Base-by-base conservation (phyloP, 2,329 filamentous ascomycete genomes). In the Colletotrichum tropicale region DNA sequence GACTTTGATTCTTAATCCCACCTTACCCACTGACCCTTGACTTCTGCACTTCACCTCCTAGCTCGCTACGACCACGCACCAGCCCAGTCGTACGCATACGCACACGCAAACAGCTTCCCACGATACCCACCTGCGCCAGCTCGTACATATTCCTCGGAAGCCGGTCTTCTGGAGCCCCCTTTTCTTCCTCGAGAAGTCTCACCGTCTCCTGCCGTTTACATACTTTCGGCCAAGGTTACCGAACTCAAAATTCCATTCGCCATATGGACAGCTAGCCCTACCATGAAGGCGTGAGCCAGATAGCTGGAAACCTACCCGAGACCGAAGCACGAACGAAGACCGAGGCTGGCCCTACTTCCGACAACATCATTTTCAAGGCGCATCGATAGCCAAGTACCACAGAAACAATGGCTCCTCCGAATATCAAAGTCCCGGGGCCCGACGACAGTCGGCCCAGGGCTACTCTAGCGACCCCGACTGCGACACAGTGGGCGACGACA, bases 401-500 rank as follows among this genome's bases (percentile, higher is more conserved):
- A 43, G 21, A 62, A 52, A 77, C 70, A 71, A 92, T 92, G 90
- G 89, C 89, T 70, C 89, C 89, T 34, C 77, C 86, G 73, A 84
- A 88, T 75, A 88, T 89, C 77, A 83, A 86, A 74, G 84, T 91
- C 74, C 88, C 89, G 32, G 79, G 84, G 61, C 83, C 83, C 83
- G 87, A 86, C 60, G 76, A 80, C 52, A 79, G 78, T 64, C 82
- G 9, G 60, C 79, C 58, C 34, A 78, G 77, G 43, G 79, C 81
- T 38, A 82, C 82, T 16, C 79, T 86, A 24, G 81, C 80, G 34
- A 82, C 83, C 68, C 82, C 84, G 36, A 88, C 89, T 43, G 66
- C 70, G 28, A 87, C 90, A 76, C 92, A 93, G 83, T 94, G 98
- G 92, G 95, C 95, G 52, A 98, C 95, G 15, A 98, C 97, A 36